Evolutionary conservation across 176 grass and related monocot species (phyloP), one percentile per base, ranked within the genome.

Genomic region (Tillandsia leiboldiana): DNA sequence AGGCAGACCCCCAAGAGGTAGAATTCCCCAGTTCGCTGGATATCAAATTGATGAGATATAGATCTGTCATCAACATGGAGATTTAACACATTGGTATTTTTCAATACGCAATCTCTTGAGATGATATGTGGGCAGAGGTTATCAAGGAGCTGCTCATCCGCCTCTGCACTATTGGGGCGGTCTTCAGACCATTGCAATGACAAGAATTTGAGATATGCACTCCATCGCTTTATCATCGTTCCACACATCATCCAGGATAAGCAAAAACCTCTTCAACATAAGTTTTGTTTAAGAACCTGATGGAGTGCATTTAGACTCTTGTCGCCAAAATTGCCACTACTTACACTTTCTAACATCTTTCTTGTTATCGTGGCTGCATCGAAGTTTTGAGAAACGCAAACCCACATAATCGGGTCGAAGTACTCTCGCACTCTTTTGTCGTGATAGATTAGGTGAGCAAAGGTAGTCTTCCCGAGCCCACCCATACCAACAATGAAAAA

Each of bases 181-280:
- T 33, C 53, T 23, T 2, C 1, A 51, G 61, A 70, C 76, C 67
- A 78, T 33, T 24, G 29, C 51, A 78, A 70, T 0, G 29, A 22
- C 26, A 78, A 78, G 17, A 3, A 12, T 0, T 42, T 63, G 49
- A 79, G 47, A 10, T 72, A 8, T 22, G 24, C 70, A 81, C 63
- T 51, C 64, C 1, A 3, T 29, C 1, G 9, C 12, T 0, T 12
- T 51, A 0, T 78, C 33, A 11, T 78, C 67, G 9, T 59, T 52
- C 76, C 76, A 78, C 12, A 81, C 20, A 70, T 81, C 79, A 81
- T 75, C 79, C 12, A 81, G 48, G 7, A 81, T 53, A 4, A 81
- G 48, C 42, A 81, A 13, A 15, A 76, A 82, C 53, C 63, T 83
- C 51, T 77, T 67, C 6, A 2, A 11, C 14, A 26, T 26, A 4